These are phyloP conservation scores for Theobroma cacao DNA, from an alignment of 345 rosid genomes.

Conservation along the genomic window DNA sequence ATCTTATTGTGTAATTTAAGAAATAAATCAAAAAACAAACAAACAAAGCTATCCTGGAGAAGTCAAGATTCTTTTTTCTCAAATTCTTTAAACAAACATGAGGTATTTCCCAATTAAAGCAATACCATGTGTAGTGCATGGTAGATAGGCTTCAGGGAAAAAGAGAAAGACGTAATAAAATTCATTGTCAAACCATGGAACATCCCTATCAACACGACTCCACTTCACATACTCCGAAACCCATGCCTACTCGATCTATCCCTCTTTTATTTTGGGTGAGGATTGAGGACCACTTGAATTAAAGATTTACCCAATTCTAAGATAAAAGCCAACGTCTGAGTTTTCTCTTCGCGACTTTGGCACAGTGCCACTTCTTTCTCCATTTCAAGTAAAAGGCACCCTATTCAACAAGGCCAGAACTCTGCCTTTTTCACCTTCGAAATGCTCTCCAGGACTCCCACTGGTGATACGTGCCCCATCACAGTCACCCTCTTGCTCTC, in stretches of 20 bases:
- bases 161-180: not conserved
- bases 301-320: not conserved
- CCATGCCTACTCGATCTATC: not conserved
- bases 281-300: not conserved
- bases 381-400: not conserved
- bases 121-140: not conserved
- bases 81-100: not conserved
- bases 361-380: not conserved
- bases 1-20: too few relatives aligned
- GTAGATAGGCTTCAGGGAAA: not conserved
- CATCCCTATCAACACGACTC: not conserved
- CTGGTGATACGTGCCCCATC: conserved; percentile 77
- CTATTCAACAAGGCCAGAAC: conserved; percentile 53
- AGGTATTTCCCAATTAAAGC: not conserved
- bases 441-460: conserved; percentile 66
- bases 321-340: not conserved
- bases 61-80: too few relatives aligned
- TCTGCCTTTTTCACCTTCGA: conserved; percentile 82
- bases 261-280: not conserved
- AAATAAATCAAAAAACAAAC: too few relatives aligned
- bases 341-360: not conserved
- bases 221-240: conserved; percentile 1
- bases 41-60: too few relatives aligned
- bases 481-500: conserved; percentile 83
- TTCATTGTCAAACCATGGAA: not conserved